phyloP scores from a whole-genome alignment of 75 land plant species.

The Pinus tabuliformis region DNA sequence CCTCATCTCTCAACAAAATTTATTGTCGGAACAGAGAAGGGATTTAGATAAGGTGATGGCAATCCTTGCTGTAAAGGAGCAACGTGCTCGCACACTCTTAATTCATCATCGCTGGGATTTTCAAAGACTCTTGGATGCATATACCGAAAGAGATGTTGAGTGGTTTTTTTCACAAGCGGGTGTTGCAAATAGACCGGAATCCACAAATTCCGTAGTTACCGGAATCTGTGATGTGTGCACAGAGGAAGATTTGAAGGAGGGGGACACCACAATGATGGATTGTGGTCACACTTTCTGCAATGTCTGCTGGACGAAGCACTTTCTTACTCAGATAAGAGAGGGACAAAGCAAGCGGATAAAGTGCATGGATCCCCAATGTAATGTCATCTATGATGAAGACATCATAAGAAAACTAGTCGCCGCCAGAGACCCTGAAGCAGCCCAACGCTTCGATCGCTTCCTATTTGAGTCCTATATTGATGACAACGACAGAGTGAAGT shows the following conservation, averaged over 20 bases:
- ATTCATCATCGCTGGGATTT: constrained; percentile 87
- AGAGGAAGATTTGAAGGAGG: constrained; percentile 37
- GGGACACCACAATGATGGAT: constrained; percentile 43
- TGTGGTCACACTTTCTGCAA: constrained; percentile 78
- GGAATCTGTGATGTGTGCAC: constrained; percentile 72
- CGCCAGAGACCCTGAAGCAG: constrained; percentile 41
- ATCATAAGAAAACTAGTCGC: constrained; percentile 1
- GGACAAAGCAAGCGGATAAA: constrained; percentile 77
- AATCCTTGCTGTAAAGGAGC: constrained; percentile 49
- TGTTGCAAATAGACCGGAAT: constrained; percentile 26
- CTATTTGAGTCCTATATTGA: constrained; percentile 85
- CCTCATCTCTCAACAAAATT: constrained; percentile 60
- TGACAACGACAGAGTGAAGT: constrained; percentile 79
- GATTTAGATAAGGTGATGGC: constrained; percentile 71
- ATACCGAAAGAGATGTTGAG: constrained; percentile 65
- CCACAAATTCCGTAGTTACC: constrained; percentile 3
- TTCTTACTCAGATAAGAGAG: constrained; percentile 75
- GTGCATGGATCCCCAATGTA: constrained; percentile 80
- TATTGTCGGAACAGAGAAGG: constrained; percentile 76
- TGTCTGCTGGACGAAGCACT: constrained; percentile 79
- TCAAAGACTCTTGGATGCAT: constrained; percentile 48
- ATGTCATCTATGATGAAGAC: constrained; percentile 41
- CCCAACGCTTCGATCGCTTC: constrained; percentile 63
- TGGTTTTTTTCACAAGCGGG: constrained; percentile 76
- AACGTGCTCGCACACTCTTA: constrained; percentile 83